Base-by-base conservation (phyloP, 148 eudicot genomes). In the Rheum nobile region DNA sequence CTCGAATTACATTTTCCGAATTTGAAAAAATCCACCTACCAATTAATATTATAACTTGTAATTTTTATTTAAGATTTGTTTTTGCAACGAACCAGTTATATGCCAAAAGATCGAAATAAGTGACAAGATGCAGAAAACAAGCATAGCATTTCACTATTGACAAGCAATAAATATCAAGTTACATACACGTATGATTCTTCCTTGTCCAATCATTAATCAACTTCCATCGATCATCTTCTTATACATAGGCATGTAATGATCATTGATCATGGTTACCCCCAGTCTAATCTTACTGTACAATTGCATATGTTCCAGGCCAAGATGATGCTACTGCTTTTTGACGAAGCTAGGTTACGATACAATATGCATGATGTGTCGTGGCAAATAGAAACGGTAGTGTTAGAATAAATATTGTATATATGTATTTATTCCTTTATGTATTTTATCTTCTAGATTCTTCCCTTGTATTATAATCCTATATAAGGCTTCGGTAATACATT, bases 231-330 rank as follows among this genome's bases (percentile, higher is more conserved):
- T 87, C 88, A 84, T 83, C 79, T 82, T 90, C 87, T 88, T 94
- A 75, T 94, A 91, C 93, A 90, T 90, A 1, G 98, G 97, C 97
- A 91, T 94, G 79, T 88, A 91, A 80, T 91, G 97, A 82, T 91
- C 97, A 55, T 90, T 91, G 47, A 94, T 86, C 98, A 94, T 91
- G 0, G 91, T 91, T 82, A 79, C 88, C 14, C 96, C 88, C 75
- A 94, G 79, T 26, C 97, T 84, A 42, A 94, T 88, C 80, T 94
- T 94, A 84, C 88, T 88, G 71, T 94, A 91, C 84, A 90, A 76
- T 50, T 91, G 83, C 76, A 86, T 84, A 42, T 38, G 80, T 59
- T 85, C 93, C 67, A 84, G 88, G 0, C 54, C 29, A 1, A 74
- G 13, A 24, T 89, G 84, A 4, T 79, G 73, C 75, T 77, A 42